These are phyloP conservation scores for Gloeophyllum trabeum DNA, from an alignment of 768 basidiomycete species.

Conservation along the genomic window DNA sequence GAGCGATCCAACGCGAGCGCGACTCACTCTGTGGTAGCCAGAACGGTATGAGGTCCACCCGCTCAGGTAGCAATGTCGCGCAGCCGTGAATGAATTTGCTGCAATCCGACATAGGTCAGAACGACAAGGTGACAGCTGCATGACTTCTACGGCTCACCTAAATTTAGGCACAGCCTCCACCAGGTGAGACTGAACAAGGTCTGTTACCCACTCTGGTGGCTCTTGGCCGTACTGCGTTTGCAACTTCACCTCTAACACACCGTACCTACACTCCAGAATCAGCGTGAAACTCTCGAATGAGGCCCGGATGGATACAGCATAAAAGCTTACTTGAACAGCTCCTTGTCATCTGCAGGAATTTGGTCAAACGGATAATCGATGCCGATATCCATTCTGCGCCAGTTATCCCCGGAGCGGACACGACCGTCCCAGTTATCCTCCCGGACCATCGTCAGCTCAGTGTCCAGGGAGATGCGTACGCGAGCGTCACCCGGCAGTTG, in stretches of 20 bases:
- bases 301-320: background rate
- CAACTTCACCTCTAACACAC: constrained; percentile 93
- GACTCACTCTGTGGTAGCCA: constrained; percentile 89
- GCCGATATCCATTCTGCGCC: constrained; percentile 89
- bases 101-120: background rate
- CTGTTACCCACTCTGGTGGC: constrained; percentile 92
- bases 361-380: constrained; percentile 87
- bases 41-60: constrained; percentile 94
- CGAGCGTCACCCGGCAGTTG: constrained; percentile 98
- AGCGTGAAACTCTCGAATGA: constrained; percentile 1
- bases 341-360: constrained; percentile 67
- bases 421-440: constrained; percentile 95
- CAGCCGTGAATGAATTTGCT: constrained; percentile 97
- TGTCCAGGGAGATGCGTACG: constrained; percentile 96
- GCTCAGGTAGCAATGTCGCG: constrained; percentile 81
- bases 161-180: constrained; percentile 99
- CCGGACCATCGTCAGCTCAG: constrained; percentile 86
- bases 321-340: constrained; percentile 82
- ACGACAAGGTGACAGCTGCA: constrained; percentile 2
- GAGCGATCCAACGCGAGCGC: background rate
- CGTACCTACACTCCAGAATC: constrained; percentile 39
- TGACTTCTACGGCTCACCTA: constrained; percentile 35
- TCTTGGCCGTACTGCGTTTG: constrained; percentile 95
- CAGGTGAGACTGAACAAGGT: constrained; percentile 89
- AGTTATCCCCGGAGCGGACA: constrained; percentile 73